Conservation (phyloP, 225 moss, liverwort and hornwort genomes). For the Asterella californica region DNA sequence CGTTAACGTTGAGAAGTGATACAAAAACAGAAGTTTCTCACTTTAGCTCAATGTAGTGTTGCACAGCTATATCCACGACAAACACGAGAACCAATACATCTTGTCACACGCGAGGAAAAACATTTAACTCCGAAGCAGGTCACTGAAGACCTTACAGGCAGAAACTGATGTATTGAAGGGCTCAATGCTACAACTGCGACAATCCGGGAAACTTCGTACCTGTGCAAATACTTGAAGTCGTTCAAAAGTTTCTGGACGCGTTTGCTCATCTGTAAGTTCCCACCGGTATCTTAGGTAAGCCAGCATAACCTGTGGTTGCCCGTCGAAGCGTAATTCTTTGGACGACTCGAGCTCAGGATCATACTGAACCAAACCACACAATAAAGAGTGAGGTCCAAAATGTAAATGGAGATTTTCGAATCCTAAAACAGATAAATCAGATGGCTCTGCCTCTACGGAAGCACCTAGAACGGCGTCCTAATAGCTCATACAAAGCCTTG, state of each 20-base stretch:
- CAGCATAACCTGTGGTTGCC: slow-evolving; percentile 74
- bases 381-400: neutral
- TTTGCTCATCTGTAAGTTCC: slow-evolving; percentile 70
- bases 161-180: too few species aligned
- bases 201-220: neutral
- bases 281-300: slow-evolving; percentile 95
- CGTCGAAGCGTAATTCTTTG: slow-evolving; percentile 33
- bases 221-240: slow-evolving; percentile 57
- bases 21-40: neutral
- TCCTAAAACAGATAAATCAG: neutral
- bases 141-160: too few species aligned
- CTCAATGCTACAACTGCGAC: neutral
- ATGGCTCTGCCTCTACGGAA: neutral
- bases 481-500: neutral
- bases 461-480: neutral
- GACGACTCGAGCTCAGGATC: slow-evolving; percentile 56
- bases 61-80: too few species aligned
- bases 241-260: slow-evolving; percentile 63
- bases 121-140: too few species aligned
- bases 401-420: neutral
- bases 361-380: slow-evolving; percentile 44
- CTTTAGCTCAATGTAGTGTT: neutral
- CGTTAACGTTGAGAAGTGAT: neutral
- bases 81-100: too few species aligned
- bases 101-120: too few species aligned